Base-by-base conservation (phyloP, 2,329 filamentous ascomycete genomes). In the Cladorrhinum sp. region DNA sequence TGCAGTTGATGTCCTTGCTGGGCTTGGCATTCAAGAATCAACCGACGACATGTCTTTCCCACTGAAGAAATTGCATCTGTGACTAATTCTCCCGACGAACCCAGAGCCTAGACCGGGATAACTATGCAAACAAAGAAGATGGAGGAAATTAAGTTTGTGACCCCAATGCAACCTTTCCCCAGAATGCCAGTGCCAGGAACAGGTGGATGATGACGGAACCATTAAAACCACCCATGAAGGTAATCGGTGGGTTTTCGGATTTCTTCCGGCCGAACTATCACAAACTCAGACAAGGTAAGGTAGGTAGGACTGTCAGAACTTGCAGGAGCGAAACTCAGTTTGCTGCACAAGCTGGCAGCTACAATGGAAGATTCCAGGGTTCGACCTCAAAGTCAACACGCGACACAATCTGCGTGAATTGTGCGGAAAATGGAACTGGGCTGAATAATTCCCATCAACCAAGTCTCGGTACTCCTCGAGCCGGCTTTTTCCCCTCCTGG, bases 381-480 rank as follows among this genome's bases (percentile, higher is more conserved):
- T 18, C 12, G 42, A 46, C 59, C 14, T 36, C 33, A 36, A 36
- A 36, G 33, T 10, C 33, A 36, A 36, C 33, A 36, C 33, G 33
- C 33, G 12, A 36, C 33, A 36, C 33, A 36, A 52, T 24, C 49
- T 68, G 66, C 63, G 66, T 55, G 51, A 61, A 60, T 67, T 68
- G 66, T 68, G 66, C 66, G 66, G 61, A 58, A 65, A 67, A 63
- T 16, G 33, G 33, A 16, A 36, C 7, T 9, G 33, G 42, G 65
- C 62, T 62, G 62, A 66, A 58, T 65, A 65, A 5, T 36, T 12
- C 33, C 33, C 7, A 36, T 36, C 14, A 36, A 3, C 14, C 33
- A 36, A 9, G 33, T 16, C 33, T 36, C 33, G 33, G 3, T 12
- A 3, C 14, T 36, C 26, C 10, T 10, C 26, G 10, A 10, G 10